Percentiles rank a stretch among this genome's conserved stretches.
Conservation (phyloP, 768 basidiomycete genomes). For the Kwoniella bestiolae region DNA sequence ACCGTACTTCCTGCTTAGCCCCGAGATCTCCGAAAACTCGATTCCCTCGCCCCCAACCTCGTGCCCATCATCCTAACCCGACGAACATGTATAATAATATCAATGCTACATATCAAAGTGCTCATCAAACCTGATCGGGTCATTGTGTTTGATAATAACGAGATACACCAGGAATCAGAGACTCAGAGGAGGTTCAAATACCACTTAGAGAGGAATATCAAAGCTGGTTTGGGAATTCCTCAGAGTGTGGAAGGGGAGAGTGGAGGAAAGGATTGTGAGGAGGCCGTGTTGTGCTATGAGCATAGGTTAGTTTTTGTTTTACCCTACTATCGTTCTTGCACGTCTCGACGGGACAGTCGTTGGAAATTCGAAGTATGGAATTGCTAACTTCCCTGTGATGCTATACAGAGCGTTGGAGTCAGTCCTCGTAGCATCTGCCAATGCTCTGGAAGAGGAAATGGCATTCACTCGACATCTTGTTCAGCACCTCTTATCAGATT, state of each 20-base stretch:
- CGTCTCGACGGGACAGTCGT: no score
- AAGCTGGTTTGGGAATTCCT: constrained; percentile 32
- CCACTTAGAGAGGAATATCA: constrained; percentile 50
- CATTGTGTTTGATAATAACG: constrained; percentile 84
- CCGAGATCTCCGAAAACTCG: constrained; percentile 94
- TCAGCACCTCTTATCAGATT: constrained; percentile 83
- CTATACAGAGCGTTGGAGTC: constrained; percentile 81
- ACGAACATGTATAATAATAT: constrained; percentile 86
- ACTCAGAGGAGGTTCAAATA: constrained; percentile 46
- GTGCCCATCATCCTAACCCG: constrained; percentile 91
- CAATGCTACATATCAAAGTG: constrained; percentile 91
- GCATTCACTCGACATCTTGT: constrained; percentile 87
- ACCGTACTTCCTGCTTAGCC: constrained; percentile 62
- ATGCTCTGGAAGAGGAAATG: constrained; percentile 95
- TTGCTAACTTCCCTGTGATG: no score
- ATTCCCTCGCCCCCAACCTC: constrained; percentile 89
- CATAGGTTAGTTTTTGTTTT: constrained; percentile 45
- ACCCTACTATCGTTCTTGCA: neutral
- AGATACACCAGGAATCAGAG: constrained; percentile 36
- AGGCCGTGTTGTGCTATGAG: constrained; percentile 48
- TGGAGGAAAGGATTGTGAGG: constrained; percentile 32
- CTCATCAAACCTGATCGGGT: constrained; percentile 92
- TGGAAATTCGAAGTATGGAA: no score
- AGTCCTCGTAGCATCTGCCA: constrained; percentile 84
- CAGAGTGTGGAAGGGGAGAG: neutral